Evolutionary conservation across 371 early-diverging fungal genomes (phyloP).

Genomic region (Rhizopus delemar): DNA sequence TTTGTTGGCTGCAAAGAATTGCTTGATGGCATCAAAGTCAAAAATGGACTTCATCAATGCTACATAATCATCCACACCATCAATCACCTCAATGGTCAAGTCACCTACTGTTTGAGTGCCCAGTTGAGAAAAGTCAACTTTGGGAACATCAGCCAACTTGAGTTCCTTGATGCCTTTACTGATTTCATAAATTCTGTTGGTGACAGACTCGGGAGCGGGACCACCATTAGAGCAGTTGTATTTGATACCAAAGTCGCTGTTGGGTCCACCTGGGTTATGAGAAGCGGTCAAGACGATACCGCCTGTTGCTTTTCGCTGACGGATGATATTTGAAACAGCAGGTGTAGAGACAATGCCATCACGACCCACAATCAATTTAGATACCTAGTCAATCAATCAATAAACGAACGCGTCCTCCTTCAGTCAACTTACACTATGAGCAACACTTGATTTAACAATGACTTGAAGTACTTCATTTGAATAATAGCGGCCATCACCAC

Average conservation of each 20-base stretch:
- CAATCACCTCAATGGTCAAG: conserved; percentile 83
- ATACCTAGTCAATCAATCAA: conserved; percentile 50
- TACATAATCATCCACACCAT: conserved; percentile 89
- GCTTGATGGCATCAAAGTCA: conserved; percentile 81
- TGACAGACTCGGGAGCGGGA: conserved; percentile 93
- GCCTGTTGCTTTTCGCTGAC: conserved; percentile 84
- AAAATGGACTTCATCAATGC: conserved; percentile 86
- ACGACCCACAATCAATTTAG: conserved; percentile 88
- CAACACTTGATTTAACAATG: conserved; percentile 87
- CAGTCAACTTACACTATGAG: conserved; percentile 67
- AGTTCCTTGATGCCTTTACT: conserved; percentile 74
- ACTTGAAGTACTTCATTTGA: conserved; percentile 83
- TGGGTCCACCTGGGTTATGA: conserved; percentile 98
- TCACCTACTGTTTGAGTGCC: conserved; percentile 61
- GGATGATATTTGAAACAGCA: conserved; percentile 94
- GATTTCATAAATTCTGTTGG: conserved; percentile 85
- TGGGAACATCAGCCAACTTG: conserved; percentile 67
- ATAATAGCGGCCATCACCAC: conserved; percentile 96
- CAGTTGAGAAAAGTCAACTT: conserved; percentile 77
- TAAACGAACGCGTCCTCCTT: conserved; percentile 6
- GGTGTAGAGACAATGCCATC: conserved; percentile 96
- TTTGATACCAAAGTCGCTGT: conserved; percentile 98
- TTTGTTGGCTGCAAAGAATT: conserved; percentile 70
- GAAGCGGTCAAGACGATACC: conserved; percentile 96
- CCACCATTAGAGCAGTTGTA: conserved; percentile 95